A percentile compares a stretch with the other conserved stretches of the same genome.
phyloP scores from a whole-genome alignment of 345 rosid species.

The Salix purpurea region DNA sequence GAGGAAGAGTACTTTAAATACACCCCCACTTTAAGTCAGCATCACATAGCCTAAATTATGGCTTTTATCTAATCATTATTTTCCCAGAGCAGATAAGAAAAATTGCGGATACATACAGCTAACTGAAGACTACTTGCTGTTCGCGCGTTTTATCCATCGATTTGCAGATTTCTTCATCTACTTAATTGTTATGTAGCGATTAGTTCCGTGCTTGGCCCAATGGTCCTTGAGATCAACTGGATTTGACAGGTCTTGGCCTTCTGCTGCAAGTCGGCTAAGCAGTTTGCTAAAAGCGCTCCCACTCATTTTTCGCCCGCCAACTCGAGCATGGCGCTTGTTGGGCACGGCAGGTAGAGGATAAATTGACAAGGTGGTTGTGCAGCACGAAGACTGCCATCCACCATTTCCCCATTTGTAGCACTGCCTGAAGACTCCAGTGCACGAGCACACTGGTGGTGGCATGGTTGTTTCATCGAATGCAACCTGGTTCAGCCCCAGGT shows the following conservation, averaged over 20 bases:
- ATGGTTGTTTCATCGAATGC: conserved; percentile 86
- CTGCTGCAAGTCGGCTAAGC: conserved; percentile 73
- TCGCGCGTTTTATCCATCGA: neutral
- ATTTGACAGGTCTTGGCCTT: conserved; percentile 30
- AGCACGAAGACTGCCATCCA: conserved; percentile 98
- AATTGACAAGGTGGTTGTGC: conserved; percentile 86
- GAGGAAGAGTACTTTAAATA: neutral
- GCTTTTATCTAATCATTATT: conserved; percentile 11
- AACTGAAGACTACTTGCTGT: neutral
- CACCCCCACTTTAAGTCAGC: conserved; percentile 3
- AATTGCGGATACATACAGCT: conserved; percentile 14
- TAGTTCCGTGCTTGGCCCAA: conserved; percentile 37
- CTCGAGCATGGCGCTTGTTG: conserved; percentile 82
- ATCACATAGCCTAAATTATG: neutral
- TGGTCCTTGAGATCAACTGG: conserved; percentile 34
- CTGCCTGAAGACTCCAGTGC: conserved; percentile 82
- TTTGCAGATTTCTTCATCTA: conserved; percentile 6
- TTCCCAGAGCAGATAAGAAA: conserved; percentile 1
- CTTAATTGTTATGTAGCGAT: conserved; percentile 33
- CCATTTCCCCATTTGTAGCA: conserved; percentile 99
- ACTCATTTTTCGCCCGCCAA: conserved; percentile 97
- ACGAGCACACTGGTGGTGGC: conserved; percentile 91
- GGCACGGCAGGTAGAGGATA: conserved; percentile 84
- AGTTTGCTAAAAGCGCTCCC: conserved; percentile 97
- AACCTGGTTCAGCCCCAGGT: conserved; percentile 81